Percentiles rank a stretch among this genome's conserved stretches.
Evolutionary conservation across 2,329 filamentous ascomycete species (phyloP).

Genomic region (Alternaria alternata): DNA sequence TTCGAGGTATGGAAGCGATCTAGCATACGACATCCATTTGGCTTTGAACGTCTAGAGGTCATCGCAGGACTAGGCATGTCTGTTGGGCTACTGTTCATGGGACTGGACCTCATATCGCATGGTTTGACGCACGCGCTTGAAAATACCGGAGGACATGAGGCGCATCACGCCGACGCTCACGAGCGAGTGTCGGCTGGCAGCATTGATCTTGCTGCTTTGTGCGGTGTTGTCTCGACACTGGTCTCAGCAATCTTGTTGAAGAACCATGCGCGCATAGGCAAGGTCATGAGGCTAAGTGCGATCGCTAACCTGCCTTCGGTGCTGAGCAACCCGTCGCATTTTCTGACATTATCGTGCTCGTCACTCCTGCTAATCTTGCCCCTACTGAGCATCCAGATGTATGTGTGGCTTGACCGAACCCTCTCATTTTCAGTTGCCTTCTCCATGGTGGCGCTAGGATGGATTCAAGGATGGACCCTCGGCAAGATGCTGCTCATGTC

Average conservation of each 20-base stretch:
- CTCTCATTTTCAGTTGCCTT: slow-evolving; percentile 83
- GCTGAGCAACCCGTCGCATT: slow-evolving; percentile 94
- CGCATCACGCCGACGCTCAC: slow-evolving; percentile 74
- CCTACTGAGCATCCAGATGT: slow-evolving; percentile 80
- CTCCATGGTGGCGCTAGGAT: slow-evolving; percentile 87
- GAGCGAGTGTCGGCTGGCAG: slow-evolving; percentile 75
- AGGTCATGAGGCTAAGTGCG: slow-evolving; percentile 86
- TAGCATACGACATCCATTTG: slow-evolving; percentile 92
- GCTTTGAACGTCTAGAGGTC: slow-evolving; percentile 88
- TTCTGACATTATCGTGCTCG: slow-evolving; percentile 89
- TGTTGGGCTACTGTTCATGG: slow-evolving; percentile 95
- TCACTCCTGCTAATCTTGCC: slow-evolving; percentile 81
- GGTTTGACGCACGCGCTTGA: slow-evolving; percentile 94
- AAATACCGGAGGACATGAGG: slow-evolving; percentile 71
- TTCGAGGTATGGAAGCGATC: slow-evolving; percentile 98
- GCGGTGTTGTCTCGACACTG: slow-evolving; percentile 83
- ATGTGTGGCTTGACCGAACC: slow-evolving; percentile 82
- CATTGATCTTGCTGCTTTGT: slow-evolving; percentile 80
- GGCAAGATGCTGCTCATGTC: slow-evolving; percentile 97
- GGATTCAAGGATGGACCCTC: slow-evolving; percentile 82
- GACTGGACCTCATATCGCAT: slow-evolving; percentile 93
- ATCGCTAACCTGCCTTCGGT: slow-evolving; percentile 83
- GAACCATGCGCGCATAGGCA: slow-evolving; percentile 91
- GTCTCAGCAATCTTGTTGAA: slow-evolving; percentile 86
- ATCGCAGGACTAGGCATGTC: slow-evolving; percentile 96